These are phyloP conservation scores for Misopates orontium DNA, from an alignment of 257 asterid genomes.

Conservation along the genomic window DNA sequence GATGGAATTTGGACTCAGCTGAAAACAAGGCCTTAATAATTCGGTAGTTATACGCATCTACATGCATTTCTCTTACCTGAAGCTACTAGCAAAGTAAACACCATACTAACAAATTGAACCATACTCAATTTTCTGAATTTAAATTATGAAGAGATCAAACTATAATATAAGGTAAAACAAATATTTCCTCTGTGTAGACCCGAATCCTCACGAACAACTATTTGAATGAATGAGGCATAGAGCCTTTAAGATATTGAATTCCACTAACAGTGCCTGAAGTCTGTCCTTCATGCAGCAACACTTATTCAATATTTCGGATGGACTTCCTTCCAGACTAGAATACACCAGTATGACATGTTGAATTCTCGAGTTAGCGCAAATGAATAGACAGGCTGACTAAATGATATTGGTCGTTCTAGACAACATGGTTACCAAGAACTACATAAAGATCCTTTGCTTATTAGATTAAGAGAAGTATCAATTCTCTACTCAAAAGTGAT, in stretches of 20 bases:
- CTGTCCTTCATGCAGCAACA: slow-evolving; percentile 4
- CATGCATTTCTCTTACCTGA: neutral
- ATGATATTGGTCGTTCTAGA: no score
- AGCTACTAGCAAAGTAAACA: slow-evolving; percentile 1
- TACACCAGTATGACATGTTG: no score
- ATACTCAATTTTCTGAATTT: neutral
- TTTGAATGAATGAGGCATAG: slow-evolving; percentile 16
- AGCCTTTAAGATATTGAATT: slow-evolving; percentile 7
- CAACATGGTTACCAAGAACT: no score
- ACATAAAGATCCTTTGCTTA: no score
- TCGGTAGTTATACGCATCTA: neutral
- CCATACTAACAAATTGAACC: neutral
- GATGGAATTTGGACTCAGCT: neutral
- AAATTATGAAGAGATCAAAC: slow-evolving; percentile 5
- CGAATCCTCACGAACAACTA: slow-evolving; percentile 16
- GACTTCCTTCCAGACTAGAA: no score
- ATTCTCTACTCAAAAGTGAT: no score
- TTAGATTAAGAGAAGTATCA: no score
- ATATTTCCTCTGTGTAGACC: slow-evolving; percentile 1
- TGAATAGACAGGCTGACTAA: no score
- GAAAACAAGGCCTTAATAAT: slow-evolving; percentile 11
- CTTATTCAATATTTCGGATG: neutral
- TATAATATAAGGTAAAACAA: no score
- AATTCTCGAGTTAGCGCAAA: no score
- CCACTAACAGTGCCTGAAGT: slow-evolving; percentile 7